Evolutionary conservation across 352 stramenopile genomes (phyloP).

Genomic region (Pythium vanterpoolii): DNA sequence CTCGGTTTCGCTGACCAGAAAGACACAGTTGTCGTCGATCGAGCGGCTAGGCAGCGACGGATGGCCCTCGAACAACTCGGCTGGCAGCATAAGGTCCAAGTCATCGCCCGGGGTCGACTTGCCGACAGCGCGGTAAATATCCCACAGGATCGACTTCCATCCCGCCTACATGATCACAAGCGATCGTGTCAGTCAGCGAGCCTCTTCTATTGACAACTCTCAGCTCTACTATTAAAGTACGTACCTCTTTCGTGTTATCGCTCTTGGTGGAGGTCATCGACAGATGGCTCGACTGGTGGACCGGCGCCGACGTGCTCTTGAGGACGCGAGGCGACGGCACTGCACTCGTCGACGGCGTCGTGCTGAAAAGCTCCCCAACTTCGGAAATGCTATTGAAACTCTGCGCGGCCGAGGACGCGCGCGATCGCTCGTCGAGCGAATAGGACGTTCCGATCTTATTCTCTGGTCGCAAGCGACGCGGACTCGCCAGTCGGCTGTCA

Average conservation of each 20-base stretch:
- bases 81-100: conserved; percentile 69
- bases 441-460: conserved; percentile 7
- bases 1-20: conserved; percentile 92
- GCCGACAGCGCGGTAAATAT: conserved; percentile 65
- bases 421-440: conserved; percentile 6
- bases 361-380: background rate
- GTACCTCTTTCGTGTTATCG: conserved; percentile 26
- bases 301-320: conserved; percentile 4
- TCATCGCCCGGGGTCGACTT: conserved; percentile 60
- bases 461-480: background rate
- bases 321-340: background rate
- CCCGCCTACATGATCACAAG: conserved; percentile 9
- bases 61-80: conserved; percentile 68
- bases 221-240: background rate
- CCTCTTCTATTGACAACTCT: background rate
- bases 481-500: background rate
- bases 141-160: conserved; percentile 65
- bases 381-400: conserved; percentile 14
- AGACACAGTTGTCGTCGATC: conserved; percentile 65
- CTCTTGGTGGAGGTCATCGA: conserved; percentile 13
- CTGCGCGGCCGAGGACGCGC: conserved; percentile 4
- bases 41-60: conserved; percentile 87
- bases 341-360: background rate
- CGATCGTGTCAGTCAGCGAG: background rate
- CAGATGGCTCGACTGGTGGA: background rate